Evolutionary conservation across 306 rosid species (phyloP).

Genomic region (Prunus davidiana): DNA sequence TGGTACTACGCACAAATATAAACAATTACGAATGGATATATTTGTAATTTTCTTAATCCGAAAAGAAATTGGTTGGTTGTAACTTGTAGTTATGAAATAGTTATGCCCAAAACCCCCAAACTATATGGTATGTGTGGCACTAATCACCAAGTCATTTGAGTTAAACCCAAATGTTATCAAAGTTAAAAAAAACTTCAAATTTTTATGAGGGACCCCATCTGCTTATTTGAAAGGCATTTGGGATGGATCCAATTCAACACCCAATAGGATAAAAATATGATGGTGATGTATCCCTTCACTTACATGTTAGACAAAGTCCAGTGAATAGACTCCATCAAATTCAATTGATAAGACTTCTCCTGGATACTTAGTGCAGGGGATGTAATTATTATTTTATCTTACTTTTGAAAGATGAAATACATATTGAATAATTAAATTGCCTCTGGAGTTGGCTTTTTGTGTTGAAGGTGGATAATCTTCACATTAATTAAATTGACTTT

Average conservation of each 20-base stretch:
- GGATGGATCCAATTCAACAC: too few species aligned
- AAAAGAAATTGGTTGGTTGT: too few species aligned
- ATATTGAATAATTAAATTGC: not conserved
- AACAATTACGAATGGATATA: too few species aligned
- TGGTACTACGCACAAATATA: too few species aligned
- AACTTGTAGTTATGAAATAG: too few species aligned
- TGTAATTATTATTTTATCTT: not conserved
- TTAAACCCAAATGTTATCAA: too few species aligned
- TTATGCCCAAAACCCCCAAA: too few species aligned
- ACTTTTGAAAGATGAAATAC: not conserved
- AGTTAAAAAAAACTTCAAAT: not conserved
- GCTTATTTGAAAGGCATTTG: not conserved
- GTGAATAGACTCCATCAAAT: slow-evolving; percentile 9
- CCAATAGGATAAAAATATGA: too few species aligned
- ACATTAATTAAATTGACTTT: not conserved
- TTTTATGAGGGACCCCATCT: not conserved
- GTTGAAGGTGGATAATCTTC: not conserved
- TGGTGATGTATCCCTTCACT: not conserved
- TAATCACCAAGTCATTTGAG: too few species aligned
- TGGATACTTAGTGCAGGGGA: not conserved
- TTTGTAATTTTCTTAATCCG: too few species aligned
- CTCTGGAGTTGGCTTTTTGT: not conserved
- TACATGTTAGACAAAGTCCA: not conserved
- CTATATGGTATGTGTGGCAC: too few species aligned
- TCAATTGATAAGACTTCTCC: not conserved